Conservation (phyloP, 2,329 filamentous ascomycete genomes). For the Diaporthe sp. region DNA sequence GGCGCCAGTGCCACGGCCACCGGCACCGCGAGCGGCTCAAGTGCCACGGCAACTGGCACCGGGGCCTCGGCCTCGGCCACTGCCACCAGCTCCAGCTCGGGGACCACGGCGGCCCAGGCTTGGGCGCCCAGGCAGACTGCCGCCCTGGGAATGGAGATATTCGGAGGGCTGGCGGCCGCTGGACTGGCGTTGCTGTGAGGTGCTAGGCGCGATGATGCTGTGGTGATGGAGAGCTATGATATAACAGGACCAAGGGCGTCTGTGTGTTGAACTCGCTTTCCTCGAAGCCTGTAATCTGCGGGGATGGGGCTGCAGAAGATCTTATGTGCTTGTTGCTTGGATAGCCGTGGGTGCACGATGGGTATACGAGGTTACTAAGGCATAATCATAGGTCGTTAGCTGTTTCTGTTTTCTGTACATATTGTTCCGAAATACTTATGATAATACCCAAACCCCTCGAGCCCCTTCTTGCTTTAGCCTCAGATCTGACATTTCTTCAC, state of each 20-base stretch:
- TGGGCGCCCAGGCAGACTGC: constrained; percentile 38
- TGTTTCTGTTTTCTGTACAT: constrained; percentile 9
- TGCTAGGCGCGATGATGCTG: neutral
- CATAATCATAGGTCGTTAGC: neutral
- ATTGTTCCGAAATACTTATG: neutral
- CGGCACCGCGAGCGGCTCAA: constrained; percentile 35
- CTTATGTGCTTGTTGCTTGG: neutral
- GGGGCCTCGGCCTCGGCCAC: constrained; percentile 28
- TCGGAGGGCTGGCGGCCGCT: constrained; percentile 38
- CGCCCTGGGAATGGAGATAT: constrained; percentile 33
- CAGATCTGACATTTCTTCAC: neutral
- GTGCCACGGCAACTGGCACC: constrained; percentile 19
- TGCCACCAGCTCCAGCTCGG: constrained; percentile 20
- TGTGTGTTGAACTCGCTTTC: neutral
- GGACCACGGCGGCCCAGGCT: constrained; percentile 4
- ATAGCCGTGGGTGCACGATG: neutral
- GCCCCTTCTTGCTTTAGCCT: neutral
- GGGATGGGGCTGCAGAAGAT: neutral
- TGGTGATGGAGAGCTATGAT: neutral
- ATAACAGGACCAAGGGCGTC: neutral
- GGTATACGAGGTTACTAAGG: neutral
- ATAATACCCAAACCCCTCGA: neutral
- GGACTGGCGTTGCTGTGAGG: constrained; percentile 35
- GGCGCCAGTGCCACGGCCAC: constrained; percentile 31
- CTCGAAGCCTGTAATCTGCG: neutral